phyloP scores from a whole-genome alignment of 495 filamentous ascomycete species.

The Jackrogersella multiformis region DNA sequence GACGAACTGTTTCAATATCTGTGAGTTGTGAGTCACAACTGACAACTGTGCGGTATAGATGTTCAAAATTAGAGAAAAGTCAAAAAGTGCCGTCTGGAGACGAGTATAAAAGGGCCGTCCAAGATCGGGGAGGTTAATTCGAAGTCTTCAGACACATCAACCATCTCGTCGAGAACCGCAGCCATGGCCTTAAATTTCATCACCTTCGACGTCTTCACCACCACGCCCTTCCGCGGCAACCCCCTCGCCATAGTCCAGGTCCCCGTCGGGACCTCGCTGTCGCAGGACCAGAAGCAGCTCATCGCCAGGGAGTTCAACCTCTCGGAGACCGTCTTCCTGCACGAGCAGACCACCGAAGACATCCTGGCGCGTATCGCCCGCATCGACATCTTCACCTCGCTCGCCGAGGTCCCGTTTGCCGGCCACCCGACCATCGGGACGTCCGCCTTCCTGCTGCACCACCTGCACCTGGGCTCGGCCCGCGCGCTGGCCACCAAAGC shows the following conservation, averaged over 20 bases:
- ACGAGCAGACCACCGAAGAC: slow-evolving; percentile 49
- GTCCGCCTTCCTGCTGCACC: slow-evolving; percentile 58
- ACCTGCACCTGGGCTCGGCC: slow-evolving; percentile 46
- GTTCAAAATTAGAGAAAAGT: not conserved
- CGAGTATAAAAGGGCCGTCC: slow-evolving; percentile 9
- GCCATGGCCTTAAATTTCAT: slow-evolving; percentile 52
- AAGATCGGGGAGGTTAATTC: not conserved
- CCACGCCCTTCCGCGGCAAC: slow-evolving; percentile 65
- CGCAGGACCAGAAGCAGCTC: slow-evolving; percentile 64
- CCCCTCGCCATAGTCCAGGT: slow-evolving; percentile 70
- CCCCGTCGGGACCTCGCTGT: slow-evolving; percentile 47
- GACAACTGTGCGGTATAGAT: not conserved
- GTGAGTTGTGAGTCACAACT: slow-evolving; percentile 15
- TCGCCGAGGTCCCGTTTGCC: slow-evolving; percentile 72
- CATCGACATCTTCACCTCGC: slow-evolving; percentile 75
- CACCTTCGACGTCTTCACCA: slow-evolving; percentile 75
- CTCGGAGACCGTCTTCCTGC: slow-evolving; percentile 82
- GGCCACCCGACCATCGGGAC: slow-evolving; percentile 80
- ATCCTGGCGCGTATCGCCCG: slow-evolving; percentile 38
- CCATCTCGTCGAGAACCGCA: not conserved
- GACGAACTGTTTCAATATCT: not conserved
- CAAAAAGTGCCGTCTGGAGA: not conserved
- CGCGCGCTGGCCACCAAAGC: slow-evolving; percentile 66
- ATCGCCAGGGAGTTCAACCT: slow-evolving; percentile 83
- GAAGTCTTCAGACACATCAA: not conserved